phyloP scores from a whole-genome alignment of 2,329 filamentous ascomycete species.

The Colletotrichum viniferum region DNA sequence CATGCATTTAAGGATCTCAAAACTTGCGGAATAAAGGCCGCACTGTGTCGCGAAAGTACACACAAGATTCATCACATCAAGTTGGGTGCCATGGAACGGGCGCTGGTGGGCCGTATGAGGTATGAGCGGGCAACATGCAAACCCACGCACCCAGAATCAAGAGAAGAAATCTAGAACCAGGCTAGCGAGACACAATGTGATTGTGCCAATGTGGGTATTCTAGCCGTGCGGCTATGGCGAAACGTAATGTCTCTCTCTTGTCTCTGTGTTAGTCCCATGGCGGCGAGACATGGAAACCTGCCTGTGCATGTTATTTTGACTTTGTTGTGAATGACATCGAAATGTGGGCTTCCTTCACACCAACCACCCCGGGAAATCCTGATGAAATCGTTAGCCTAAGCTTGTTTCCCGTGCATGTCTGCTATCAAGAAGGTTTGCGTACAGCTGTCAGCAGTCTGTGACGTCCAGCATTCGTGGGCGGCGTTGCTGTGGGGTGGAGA shows the following conservation, averaged over 20 bases:
- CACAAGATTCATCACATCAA: background rate
- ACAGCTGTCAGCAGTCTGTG: background rate
- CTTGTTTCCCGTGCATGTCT: background rate
- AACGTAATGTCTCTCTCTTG: background rate
- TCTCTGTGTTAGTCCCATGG: background rate
- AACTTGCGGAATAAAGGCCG: background rate
- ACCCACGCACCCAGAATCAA: background rate
- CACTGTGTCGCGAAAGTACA: background rate
- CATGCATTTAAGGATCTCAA: background rate
- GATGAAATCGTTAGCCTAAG: background rate
- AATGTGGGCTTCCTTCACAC: background rate
- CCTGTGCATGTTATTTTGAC: background rate
- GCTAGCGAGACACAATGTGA: background rate
- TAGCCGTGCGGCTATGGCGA: background rate
- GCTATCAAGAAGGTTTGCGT: background rate
- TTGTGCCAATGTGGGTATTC: background rate
- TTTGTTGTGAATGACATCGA: background rate
- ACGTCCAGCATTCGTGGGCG: background rate
- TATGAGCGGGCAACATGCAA: background rate
- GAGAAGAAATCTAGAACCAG: background rate
- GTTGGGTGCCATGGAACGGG: background rate
- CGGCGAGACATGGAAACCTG: background rate
- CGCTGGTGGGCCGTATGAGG: background rate
- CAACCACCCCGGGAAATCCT: background rate
- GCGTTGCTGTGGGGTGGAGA: background rate